phyloP scores from a whole-genome alignment of 129 eudicot genomes.

The Helianthus tuberosus region DNA sequence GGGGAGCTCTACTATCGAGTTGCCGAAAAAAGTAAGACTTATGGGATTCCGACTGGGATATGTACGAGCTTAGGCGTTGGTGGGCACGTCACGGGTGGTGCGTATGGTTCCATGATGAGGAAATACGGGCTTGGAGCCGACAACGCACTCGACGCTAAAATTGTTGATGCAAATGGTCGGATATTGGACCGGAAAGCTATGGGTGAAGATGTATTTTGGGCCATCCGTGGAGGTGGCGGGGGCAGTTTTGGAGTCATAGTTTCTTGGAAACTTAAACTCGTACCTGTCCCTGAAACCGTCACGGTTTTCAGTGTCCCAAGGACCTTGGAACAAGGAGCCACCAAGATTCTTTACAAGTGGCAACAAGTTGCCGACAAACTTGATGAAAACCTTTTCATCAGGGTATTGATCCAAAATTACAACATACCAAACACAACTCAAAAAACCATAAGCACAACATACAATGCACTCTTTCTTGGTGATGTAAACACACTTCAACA shows the following conservation, averaged over 20 bases:
- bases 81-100: constrained; percentile 19
- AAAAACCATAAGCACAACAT: background rate
- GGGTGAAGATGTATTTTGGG: constrained; percentile 21
- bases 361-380: constrained; percentile 11
- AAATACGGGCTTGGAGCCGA: constrained; percentile 16
- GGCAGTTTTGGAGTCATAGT: constrained; percentile 12
- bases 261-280: constrained; percentile 24
- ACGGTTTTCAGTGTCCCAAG: background rate
- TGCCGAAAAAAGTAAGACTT: constrained; percentile 15
- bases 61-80: constrained; percentile 14
- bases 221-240: constrained; percentile 8
- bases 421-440: constrained; percentile 3
- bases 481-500: constrained; percentile 5
- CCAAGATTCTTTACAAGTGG: constrained; percentile 6
- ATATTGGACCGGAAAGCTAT: constrained; percentile 12
- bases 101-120: constrained; percentile 19
- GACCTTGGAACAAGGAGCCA: constrained; percentile 6
- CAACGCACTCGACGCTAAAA: constrained; percentile 12
- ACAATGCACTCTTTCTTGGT: constrained; percentile 15
- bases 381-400: constrained; percentile 17
- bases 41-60: constrained; percentile 16
- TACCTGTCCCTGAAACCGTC: constrained; percentile 15
- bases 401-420: background rate
- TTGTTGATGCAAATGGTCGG: constrained; percentile 13
- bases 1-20: constrained; percentile 21